Base-by-base conservation (phyloP, 2,329 filamentous ascomycete species). In the Fusarium lyarnte region DNA sequence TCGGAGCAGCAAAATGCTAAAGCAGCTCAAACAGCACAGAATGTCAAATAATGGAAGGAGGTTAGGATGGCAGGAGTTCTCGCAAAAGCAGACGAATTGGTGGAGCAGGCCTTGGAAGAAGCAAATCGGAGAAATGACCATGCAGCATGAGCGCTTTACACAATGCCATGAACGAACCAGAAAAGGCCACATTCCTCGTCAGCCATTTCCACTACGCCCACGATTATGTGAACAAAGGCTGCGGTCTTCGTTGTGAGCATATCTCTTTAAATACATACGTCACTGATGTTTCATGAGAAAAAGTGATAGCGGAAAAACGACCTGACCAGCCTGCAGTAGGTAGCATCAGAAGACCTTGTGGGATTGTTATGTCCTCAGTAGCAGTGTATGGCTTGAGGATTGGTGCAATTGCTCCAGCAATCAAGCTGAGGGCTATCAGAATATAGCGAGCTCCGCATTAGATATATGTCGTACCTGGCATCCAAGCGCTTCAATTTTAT, bases 231-330 rank as follows among this genome's bases (percentile, higher is more conserved):
- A 72, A 73, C 38, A 69, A 69, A 69, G 66, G 74, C 51, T 70
- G 66, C 16, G 63, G 75, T 61, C 69, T 71, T 65, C 49, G 66
- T 73, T 63, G 69, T 70, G 63, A 65, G 58, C 39, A 65, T 57
- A 47, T 54, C 47, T 47, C 47, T 43, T 47, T 47, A 49, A 46
- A 51, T 58, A 27, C 51, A 51, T 31, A 38, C 41, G 39, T 35
- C 35, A 27, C 46, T 43, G 29, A 42, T 27, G 29, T 31, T 54
- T 42, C 23, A 46, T 63, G 46, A 35, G 31, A 27, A 49, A 49
- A 57, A 53, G 39, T 23, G 19, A 43, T 39, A 45, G 49, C 52
- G 51, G 33, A 63, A 45, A 51, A 68, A 70, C 25, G 49, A n/a
- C 45, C 53, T 27, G 38, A 42, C 25, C 31, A 43, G 42, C 25